Base-by-base conservation (phyloP, 2,329 filamentous ascomycete species). In the Pezicula neosporulosa region DNA sequence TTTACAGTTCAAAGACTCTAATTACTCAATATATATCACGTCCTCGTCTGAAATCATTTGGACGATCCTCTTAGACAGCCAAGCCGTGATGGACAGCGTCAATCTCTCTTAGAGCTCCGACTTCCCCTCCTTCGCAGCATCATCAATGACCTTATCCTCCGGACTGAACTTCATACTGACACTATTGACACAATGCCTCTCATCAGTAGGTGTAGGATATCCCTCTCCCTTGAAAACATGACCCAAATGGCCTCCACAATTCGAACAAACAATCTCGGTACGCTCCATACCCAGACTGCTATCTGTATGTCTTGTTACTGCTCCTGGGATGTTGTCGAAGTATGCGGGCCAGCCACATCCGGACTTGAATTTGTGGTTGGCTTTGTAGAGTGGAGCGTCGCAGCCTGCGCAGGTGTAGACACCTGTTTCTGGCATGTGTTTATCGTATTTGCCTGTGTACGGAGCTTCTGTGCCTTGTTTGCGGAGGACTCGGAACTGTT, bases 261-360 rank as follows among this genome's bases (percentile, higher is more conserved):
- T 96, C 57, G 83, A 82, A 72, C 94, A 99, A 8, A 95, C 86
- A 64, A 99, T 99, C 76, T 99, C 94, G 13, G 85, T 97, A 59
- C 94, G 78, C 65, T 77, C 68, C 89, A 96, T 96, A 44, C 93
- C 93, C 47, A 91, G 80, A 0, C 84, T 77, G 44, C 72, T 75
- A 70, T 99, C 94, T 57, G 84, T 83, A 64, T 93, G 87, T 56
- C 93, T 79, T 35, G 83, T 89, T 12, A 99, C 90, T 1, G 93
- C 93, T 2, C 91, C 92, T 0, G 94, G 93, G 47, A 99, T 83
- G 59, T 87, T 93, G 71, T 99, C 94, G 68, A 93, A 99, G 73
- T 97, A 99, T 12, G 94, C 94, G 0, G 94, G 94, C 94, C 94
- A 99, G 55, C 94, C 94, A 71, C 94, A 99, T 39, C 91, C 90